Conservation (phyloP, 2,329 filamentous ascomycete genomes). For the Penicillium sumatraense region DNA sequence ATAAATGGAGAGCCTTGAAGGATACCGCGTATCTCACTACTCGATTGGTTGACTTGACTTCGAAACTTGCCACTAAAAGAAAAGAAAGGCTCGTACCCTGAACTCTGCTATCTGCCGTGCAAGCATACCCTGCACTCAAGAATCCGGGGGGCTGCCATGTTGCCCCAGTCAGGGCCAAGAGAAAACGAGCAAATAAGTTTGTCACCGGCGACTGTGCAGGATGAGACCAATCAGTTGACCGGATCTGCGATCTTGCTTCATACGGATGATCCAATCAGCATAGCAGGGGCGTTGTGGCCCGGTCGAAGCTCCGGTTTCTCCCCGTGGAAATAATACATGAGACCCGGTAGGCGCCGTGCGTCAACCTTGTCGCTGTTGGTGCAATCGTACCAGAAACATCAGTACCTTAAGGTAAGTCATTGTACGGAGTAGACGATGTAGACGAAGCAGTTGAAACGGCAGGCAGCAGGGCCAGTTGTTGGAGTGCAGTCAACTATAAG, state of each 20-base stretch:
- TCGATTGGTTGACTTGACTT: neutral
- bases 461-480: neutral
- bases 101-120: conserved; percentile 11
- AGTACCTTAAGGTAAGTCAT: neutral
- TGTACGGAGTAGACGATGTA: neutral
- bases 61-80: conserved; percentile 10
- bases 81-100: conserved; percentile 1
- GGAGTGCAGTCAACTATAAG: neutral
- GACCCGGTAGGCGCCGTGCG: conserved; percentile 4
- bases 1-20: too few relatives aligned
- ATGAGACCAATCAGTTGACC: conserved; percentile 15
- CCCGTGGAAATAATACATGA: neutral
- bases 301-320: conserved; percentile 10
- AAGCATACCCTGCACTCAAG: conserved; percentile 11
- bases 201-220: neutral
- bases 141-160: conserved; percentile 12
- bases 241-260: conserved; percentile 4
- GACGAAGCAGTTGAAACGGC: neutral
- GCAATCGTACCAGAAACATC: neutral
- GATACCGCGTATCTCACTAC: neutral
- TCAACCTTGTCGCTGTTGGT: neutral
- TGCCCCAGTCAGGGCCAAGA: conserved; percentile 1
- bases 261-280: conserved; percentile 13
- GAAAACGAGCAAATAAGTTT: conserved; percentile 1
- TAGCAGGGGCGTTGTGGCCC: neutral